These are phyloP conservation scores for Monosporozyma solicola DNA, from an alignment of 805 yeast genomes.

Conservation along the genomic window DNA sequence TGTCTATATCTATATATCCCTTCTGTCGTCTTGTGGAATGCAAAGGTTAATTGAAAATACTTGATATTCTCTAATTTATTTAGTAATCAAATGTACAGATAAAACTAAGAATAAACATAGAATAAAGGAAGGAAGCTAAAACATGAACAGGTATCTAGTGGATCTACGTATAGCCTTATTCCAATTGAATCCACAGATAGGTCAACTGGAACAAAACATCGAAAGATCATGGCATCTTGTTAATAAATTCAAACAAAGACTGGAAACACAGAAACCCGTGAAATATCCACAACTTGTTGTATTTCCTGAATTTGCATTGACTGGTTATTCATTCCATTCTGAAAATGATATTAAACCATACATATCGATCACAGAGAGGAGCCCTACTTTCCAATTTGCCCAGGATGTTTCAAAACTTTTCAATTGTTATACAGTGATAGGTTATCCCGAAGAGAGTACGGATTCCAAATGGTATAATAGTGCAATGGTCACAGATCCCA, in stretches of 20 bases:
- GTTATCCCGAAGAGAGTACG: conserved; percentile 59
- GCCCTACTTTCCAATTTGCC: conserved; percentile 52
- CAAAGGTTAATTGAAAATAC: not conserved
- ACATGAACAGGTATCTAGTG: conserved; percentile 24
- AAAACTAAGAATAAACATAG: not conserved
- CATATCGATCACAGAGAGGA: conserved; percentile 36
- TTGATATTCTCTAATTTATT: no score
- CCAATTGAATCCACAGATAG: conserved; percentile 59
- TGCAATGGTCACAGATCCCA: conserved; percentile 52
- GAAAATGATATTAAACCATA: conserved; percentile 45
- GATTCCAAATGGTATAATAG: conserved; percentile 49
- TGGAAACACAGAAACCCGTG: not conserved
- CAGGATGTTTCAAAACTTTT: conserved; percentile 38
- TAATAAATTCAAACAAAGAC: conserved; percentile 17
- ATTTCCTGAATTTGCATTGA: conserved; percentile 75
- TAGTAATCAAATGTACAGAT: no score
- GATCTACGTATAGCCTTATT: conserved; percentile 52
- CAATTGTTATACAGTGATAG: conserved; percentile 62
- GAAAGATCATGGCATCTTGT: conserved; percentile 38
- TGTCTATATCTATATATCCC: not conserved
- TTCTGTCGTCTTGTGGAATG: not conserved
- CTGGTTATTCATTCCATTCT: conserved; percentile 66
- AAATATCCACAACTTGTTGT: conserved; percentile 54
- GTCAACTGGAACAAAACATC: conserved; percentile 47
- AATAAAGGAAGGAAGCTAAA: not conserved